These are phyloP conservation scores for Apophysomyces trapeziformis DNA, from an alignment of 371 early-diverging fungal genomes.

Conservation along the genomic window DNA sequence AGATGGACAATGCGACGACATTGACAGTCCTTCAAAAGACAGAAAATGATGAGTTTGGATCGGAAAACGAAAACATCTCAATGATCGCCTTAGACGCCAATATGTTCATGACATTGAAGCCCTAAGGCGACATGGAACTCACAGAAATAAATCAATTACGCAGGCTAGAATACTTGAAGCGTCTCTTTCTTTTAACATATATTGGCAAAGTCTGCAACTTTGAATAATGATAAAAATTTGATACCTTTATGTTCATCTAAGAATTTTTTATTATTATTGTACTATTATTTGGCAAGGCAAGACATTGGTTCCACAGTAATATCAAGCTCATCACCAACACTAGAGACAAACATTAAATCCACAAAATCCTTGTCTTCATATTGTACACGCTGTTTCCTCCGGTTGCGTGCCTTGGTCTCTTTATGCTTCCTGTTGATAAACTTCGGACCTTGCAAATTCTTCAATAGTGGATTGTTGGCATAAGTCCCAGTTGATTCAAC, in stretches of 20 bases:
- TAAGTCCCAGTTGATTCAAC: slow-evolving; percentile 41
- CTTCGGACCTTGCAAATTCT: slow-evolving; percentile 36
- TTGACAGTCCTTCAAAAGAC: not conserved
- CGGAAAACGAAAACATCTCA: not conserved
- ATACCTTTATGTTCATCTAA: not conserved
- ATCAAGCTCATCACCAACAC: slow-evolving; percentile 30
- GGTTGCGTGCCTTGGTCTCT: slow-evolving; percentile 21
- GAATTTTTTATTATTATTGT: not conserved
- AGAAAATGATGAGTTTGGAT: not conserved
- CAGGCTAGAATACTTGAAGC: too few relatives aligned
- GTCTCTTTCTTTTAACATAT: too few relatives aligned
- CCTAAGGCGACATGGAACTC: too few relatives aligned
- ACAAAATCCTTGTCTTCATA: slow-evolving; percentile 31
- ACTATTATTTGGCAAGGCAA: slow-evolving; percentile 6
- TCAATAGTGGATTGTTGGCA: slow-evolving; percentile 48
- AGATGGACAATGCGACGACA: not conserved
- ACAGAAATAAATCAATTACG: too few relatives aligned
- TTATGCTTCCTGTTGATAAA: slow-evolving; percentile 33
- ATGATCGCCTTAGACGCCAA: too few relatives aligned
- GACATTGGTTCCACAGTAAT: slow-evolving; percentile 20
- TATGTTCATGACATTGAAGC: too few relatives aligned
- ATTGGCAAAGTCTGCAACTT: too few relatives aligned
- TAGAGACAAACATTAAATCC: slow-evolving; percentile 31
- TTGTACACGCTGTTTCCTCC: slow-evolving; percentile 36
- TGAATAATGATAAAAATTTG: too few relatives aligned